A percentile compares a stretch with the other conserved stretches of the same genome.
These are phyloP conservation scores for Trifolium subterraneum DNA, from an alignment of 306 rosid species.

Conservation along the genomic window DNA sequence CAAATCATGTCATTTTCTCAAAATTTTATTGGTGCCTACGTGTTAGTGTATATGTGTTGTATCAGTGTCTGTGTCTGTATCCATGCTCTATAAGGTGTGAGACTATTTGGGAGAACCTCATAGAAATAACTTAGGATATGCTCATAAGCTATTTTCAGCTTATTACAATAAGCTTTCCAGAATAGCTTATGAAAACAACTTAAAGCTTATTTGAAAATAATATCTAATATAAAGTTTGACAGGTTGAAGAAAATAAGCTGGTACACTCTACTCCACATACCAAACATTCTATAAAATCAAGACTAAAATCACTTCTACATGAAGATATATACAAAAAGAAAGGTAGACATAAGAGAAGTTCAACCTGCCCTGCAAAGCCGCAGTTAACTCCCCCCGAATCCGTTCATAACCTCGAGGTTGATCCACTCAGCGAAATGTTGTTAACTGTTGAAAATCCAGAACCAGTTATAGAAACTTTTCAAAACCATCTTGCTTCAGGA, in stretches of 20 bases:
- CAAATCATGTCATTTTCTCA: no score
- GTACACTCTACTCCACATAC: conserved; percentile 34
- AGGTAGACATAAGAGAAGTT: conserved; percentile 56
- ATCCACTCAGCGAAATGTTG: conserved; percentile 45
- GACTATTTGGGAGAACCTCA: neutral
- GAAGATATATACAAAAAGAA: conserved; percentile 58
- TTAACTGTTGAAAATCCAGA: conserved; percentile 41
- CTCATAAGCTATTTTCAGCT: no score
- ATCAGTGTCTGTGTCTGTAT: no score
- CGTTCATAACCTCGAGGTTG: conserved; percentile 47
- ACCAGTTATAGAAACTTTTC: conserved; percentile 35
- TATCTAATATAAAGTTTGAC: conserved; percentile 31
- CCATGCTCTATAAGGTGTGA: neutral
- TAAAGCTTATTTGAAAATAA: neutral
- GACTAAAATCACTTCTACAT: conserved; percentile 53
- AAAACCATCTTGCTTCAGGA: conserved; percentile 37
- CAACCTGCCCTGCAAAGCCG: conserved; percentile 58
- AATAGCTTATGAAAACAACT: no score
- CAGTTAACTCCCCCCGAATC: conserved; percentile 36
- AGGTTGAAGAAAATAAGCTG: conserved; percentile 51
- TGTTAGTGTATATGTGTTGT: no score
- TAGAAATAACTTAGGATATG: neutral
- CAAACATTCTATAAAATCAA: conserved; percentile 55
- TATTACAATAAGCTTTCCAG: neutral
- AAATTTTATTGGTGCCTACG: no score